These are phyloP conservation scores for Candida glucosophila DNA, from an alignment of 1,139 yeast species.

Conservation along the genomic window DNA sequence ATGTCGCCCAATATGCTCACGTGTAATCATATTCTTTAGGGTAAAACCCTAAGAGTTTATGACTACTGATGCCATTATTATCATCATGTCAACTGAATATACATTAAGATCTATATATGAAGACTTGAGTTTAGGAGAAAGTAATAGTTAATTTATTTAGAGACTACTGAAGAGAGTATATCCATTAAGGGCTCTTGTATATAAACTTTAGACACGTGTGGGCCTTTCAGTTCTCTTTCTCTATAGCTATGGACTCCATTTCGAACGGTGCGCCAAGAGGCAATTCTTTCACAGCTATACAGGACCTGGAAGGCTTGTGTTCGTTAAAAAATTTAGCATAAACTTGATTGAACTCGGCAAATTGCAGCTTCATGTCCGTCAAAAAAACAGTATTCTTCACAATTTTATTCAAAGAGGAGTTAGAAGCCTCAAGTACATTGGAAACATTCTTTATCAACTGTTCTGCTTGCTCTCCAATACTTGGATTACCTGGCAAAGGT, in stretches of 20 bases:
- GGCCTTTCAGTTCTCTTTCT: conserved; percentile 26
- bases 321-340: conserved; percentile 71
- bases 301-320: conserved; percentile 93
- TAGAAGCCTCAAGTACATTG: conserved; percentile 71
- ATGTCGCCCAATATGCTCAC: too few species aligned
- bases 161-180: too few species aligned
- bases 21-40: too few species aligned
- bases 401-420: conserved; percentile 71
- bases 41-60: too few species aligned
- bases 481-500: conserved; percentile 60
- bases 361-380: conserved; percentile 80
- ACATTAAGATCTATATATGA: too few species aligned
- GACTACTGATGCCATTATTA: too few species aligned
- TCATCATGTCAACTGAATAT: too few species aligned
- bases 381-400: conserved; percentile 84
- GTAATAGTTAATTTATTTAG: too few species aligned
- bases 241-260: conserved; percentile 75
- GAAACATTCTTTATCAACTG: conserved; percentile 73
- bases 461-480: conserved; percentile 74
- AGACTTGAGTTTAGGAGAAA: too few species aligned
- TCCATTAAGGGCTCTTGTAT: too few species aligned
- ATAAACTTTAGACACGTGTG: too few species aligned
- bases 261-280: conserved; percentile 77
- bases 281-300: conserved; percentile 82
- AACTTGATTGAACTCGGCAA: conserved; percentile 73